These are phyloP conservation scores for Citrus sp. DNA, from an alignment of 345 rosid genomes.

Conservation along the genomic window DNA sequence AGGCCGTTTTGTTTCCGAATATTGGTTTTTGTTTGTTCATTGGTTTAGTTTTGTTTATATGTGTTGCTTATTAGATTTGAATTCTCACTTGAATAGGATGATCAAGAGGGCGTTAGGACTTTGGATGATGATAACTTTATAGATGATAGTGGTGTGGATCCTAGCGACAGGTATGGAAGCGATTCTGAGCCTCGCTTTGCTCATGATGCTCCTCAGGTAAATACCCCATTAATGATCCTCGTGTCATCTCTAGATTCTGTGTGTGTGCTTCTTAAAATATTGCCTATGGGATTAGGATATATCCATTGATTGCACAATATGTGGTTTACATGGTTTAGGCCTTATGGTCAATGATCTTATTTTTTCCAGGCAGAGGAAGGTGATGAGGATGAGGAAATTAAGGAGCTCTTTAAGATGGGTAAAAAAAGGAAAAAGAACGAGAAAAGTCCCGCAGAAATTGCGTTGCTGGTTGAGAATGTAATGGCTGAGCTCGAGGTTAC, in stretches of 20 bases:
- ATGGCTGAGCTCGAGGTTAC: slow-evolving; percentile 98
- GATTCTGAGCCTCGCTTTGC: slow-evolving; percentile 59
- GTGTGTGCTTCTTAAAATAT: not conserved
- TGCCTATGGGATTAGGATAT: not conserved
- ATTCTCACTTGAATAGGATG: slow-evolving; percentile 51
- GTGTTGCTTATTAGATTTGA: not conserved
- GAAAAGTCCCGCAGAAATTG: slow-evolving; percentile 90
- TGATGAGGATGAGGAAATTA: slow-evolving; percentile 85
- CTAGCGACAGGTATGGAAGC: slow-evolving; percentile 68
- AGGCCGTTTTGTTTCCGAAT: not conserved
- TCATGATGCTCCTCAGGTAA: slow-evolving; percentile 78
- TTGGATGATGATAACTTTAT: slow-evolving; percentile 92
- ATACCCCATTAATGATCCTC: not conserved
- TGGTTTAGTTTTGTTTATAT: not conserved
- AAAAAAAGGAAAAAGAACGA: slow-evolving; percentile 81
- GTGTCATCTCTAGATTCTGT: not conserved
- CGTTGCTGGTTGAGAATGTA: slow-evolving; percentile 78
- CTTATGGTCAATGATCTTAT: slow-evolving; percentile 3
- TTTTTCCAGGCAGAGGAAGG: slow-evolving; percentile 79
- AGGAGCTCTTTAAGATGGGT: slow-evolving; percentile 80
- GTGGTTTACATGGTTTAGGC: not conserved
- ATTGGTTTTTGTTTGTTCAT: not conserved
- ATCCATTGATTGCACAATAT: not conserved
- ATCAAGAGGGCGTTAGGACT: slow-evolving; percentile 80
- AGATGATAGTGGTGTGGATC: slow-evolving; percentile 88